These are phyloP conservation scores for Ensete glaucum DNA, from an alignment of 176 grass and related monocot genomes.

Conservation along the genomic window DNA sequence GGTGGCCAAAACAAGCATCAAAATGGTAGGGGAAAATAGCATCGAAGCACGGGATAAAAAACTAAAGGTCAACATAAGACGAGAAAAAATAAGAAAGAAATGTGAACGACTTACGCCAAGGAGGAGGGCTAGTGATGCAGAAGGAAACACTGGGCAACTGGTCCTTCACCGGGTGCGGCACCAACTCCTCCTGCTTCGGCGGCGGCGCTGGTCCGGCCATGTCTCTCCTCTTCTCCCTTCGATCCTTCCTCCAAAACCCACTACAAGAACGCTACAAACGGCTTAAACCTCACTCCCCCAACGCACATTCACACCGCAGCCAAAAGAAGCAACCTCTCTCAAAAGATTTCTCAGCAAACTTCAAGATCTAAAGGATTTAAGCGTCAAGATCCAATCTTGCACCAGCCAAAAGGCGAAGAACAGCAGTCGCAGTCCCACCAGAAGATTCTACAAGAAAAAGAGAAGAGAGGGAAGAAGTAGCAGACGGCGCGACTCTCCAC, in stretches of 20 bases:
- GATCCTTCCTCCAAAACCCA: not conserved
- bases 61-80: not conserved
- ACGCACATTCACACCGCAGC: not conserved
- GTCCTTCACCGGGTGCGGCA: constrained; percentile 79
- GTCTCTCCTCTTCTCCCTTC: constrained; percentile 37
- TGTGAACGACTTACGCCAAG: constrained; percentile 65
- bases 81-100: constrained; percentile 10
- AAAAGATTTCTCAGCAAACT: not conserved
- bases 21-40: not conserved
- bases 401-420: not conserved
- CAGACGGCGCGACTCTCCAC: not conserved
- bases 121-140: constrained; percentile 93
- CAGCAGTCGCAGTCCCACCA: not conserved
- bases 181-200: constrained; percentile 87
- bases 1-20: not conserved
- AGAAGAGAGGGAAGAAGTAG: not conserved
- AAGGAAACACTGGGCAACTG: constrained; percentile 64
- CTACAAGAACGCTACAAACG: not conserved
- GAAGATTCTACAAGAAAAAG: not conserved
- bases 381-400: not conserved
- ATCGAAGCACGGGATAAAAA: not conserved
- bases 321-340: not conserved
- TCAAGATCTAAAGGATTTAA: not conserved
- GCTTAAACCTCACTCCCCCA: not conserved
- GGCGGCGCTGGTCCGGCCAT: constrained; percentile 46